Conservation (phyloP, 2,329 filamentous ascomycete genomes). For the Pseudogymnoascus sp. region DNA sequence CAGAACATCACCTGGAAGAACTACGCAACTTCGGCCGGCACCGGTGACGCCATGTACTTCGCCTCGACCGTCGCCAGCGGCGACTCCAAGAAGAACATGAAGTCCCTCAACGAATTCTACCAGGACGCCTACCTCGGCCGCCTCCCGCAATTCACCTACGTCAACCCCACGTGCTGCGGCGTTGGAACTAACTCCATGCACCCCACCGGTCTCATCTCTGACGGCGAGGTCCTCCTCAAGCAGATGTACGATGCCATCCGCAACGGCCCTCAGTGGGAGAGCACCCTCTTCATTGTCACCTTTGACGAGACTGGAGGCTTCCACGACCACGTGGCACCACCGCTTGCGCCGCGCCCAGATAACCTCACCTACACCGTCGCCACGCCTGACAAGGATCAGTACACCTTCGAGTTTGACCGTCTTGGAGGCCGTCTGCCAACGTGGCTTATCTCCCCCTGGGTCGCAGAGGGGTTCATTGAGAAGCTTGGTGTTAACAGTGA, state of each 20-base stretch:
- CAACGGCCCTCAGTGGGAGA: constrained; percentile 29
- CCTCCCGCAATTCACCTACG: constrained; percentile 29
- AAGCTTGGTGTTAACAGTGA: constrained; percentile 29
- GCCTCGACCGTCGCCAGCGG: constrained; percentile 27
- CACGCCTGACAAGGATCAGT: constrained; percentile 28
- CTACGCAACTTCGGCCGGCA: constrained; percentile 28
- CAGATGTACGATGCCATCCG: constrained; percentile 31
- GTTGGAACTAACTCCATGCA: constrained; percentile 30
- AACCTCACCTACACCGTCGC: constrained; percentile 29
- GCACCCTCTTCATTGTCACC: constrained; percentile 28
- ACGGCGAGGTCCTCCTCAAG: constrained; percentile 30
- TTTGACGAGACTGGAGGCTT: constrained; percentile 32
- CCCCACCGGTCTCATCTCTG: constrained; percentile 28
- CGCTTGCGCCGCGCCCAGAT: constrained; percentile 28
- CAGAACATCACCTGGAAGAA: constrained; percentile 30
- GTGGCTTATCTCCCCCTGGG: constrained; percentile 37
- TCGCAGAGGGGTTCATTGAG: constrained; percentile 34
- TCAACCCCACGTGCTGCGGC: constrained; percentile 34
- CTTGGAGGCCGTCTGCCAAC: constrained; percentile 36
- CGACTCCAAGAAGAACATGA: constrained; percentile 25
- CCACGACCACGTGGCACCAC: constrained; percentile 30
- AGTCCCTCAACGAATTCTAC: constrained; percentile 29
- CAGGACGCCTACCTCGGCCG: constrained; percentile 26
- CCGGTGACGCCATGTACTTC: constrained; percentile 27
- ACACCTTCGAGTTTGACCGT: constrained; percentile 34